Evolutionary conservation across 2,329 filamentous ascomycete species (phyloP).

Genomic region (Coleophoma eucalyptorum): DNA sequence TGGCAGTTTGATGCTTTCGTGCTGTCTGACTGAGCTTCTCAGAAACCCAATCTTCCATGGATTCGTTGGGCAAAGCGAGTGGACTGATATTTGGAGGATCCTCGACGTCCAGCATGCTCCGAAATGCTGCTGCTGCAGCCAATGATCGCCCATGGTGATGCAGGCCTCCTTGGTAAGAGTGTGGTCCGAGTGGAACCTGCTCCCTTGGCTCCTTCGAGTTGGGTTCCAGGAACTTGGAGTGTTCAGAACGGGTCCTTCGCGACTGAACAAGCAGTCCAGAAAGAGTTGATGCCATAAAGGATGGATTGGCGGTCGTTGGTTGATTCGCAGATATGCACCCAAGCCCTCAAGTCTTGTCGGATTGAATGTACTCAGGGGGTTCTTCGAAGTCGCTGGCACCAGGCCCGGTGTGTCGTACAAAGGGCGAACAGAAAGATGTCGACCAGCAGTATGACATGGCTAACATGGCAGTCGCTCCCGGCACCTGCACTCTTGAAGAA

Average conservation of each 20-base stretch:
- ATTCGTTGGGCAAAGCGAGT: slow-evolving; percentile 16
- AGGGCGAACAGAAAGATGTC: too few species aligned
- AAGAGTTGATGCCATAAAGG: slow-evolving; percentile 16
- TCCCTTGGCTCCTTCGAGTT: slow-evolving; percentile 7
- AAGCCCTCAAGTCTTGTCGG: too few species aligned
- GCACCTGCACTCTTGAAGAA: slow-evolving; percentile 11
- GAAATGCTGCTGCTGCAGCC: slow-evolving; percentile 33
- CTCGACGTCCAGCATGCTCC: slow-evolving; percentile 52
- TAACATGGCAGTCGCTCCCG: not conserved
- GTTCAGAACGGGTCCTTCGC: slow-evolving; percentile 13
- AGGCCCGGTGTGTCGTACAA: too few species aligned
- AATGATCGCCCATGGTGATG: slow-evolving; percentile 17
- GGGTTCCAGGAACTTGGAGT: slow-evolving; percentile 6
- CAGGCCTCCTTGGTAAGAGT: slow-evolving; percentile 17
- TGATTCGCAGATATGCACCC: too few species aligned
- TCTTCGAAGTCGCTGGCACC: too few species aligned
- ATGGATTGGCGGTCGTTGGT: too few species aligned
- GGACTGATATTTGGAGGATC: slow-evolving; percentile 34
- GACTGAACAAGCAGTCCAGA: slow-evolving; percentile 13
- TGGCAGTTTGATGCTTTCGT: slow-evolving; percentile 18
- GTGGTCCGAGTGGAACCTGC: slow-evolving; percentile 2
- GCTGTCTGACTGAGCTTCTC: slow-evolving; percentile 18
- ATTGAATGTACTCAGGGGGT: too few species aligned
- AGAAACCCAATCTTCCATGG: slow-evolving; percentile 22
- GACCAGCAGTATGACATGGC: too few species aligned